Evolutionary conservation across 1,284 basidiomycete genomes (phyloP).

Genomic region (Rhodofomes roseus): DNA sequence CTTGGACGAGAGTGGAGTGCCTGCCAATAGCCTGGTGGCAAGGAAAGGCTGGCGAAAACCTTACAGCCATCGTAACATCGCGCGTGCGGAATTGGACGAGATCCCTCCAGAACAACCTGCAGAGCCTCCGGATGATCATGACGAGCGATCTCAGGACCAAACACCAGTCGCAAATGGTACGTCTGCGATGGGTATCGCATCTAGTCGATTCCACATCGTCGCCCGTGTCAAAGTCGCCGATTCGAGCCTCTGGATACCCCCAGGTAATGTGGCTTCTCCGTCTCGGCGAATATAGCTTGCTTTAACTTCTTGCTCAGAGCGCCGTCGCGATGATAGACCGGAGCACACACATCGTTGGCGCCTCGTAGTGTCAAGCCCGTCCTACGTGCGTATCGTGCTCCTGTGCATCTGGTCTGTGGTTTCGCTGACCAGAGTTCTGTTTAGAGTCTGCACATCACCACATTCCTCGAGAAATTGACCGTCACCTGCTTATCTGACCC

Average conservation of each 20-base stretch:
- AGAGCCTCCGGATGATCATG: not conserved
- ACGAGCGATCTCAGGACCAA: not conserved
- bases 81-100: constrained; percentile 34
- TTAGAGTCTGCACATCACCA: constrained; percentile 52
- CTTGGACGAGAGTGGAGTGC: constrained; percentile 13
- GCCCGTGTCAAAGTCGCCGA: constrained; percentile 61
- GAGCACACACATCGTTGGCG: constrained; percentile 68
- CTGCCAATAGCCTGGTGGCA: constrained; percentile 7
- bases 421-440: not conserved
- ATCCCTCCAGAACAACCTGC: constrained; percentile 9
- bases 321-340: constrained; percentile 31
- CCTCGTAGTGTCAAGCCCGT: constrained; percentile 61
- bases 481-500: constrained; percentile 44
- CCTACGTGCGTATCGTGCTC: constrained; percentile 53
- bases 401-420: not conserved
- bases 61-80: constrained; percentile 42
- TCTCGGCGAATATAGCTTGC: not conserved
- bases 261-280: constrained; percentile 36
- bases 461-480: constrained; percentile 46
- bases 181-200: constrained; percentile 5
- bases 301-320: constrained; percentile 32
- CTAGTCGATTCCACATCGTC: constrained; percentile 64
- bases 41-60: constrained; percentile 35
- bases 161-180: not conserved
- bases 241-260: constrained; percentile 56